Percentiles rank a stretch among this genome's conserved stretches.
These are phyloP conservation scores for Phaeosphaeria sp. DNA, from an alignment of 2,329 filamentous ascomycete genomes.

Conservation along the genomic window DNA sequence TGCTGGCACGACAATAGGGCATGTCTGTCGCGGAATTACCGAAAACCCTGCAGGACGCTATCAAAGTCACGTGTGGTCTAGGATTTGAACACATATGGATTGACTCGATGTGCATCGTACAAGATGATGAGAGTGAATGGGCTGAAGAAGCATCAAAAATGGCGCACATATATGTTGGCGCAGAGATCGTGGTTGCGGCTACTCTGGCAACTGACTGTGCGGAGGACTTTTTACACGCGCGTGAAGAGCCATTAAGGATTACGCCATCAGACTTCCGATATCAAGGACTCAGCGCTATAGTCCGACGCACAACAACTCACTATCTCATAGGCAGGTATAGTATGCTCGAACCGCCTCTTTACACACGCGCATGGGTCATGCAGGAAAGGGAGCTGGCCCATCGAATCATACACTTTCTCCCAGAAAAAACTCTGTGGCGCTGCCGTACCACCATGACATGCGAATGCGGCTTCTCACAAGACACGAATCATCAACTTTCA, in stretches of 20 bases:
- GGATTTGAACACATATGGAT: slow-evolving; percentile 24
- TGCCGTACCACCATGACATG: slow-evolving; percentile 5
- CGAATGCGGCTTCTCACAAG: slow-evolving; percentile 10
- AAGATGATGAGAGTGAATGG: slow-evolving; percentile 23
- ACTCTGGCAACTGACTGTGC: background rate
- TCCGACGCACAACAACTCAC: background rate
- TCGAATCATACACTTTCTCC: slow-evolving; percentile 11
- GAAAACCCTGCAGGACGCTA: slow-evolving; percentile 15
- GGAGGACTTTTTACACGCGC: background rate
- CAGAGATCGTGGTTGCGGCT: slow-evolving; percentile 20
- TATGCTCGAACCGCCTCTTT: background rate
- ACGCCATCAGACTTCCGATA: background rate
- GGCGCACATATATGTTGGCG: slow-evolving; percentile 17
- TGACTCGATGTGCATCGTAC: slow-evolving; percentile 27
- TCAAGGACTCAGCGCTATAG: background rate
- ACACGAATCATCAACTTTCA: too few species aligned
- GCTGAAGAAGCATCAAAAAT: slow-evolving; percentile 19
- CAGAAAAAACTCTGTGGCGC: slow-evolving; percentile 5
- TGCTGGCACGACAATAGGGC: slow-evolving; percentile 8
- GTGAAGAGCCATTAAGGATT: background rate
- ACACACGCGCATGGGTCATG: slow-evolving; percentile 11
- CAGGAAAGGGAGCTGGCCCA: slow-evolving; percentile 11
- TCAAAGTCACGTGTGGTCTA: slow-evolving; percentile 9
- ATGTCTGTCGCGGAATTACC: slow-evolving; percentile 1
- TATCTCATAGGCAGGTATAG: background rate